These are phyloP conservation scores for Camelina neglecta DNA, from an alignment of 345 rosid genomes.

Conservation along the genomic window DNA sequence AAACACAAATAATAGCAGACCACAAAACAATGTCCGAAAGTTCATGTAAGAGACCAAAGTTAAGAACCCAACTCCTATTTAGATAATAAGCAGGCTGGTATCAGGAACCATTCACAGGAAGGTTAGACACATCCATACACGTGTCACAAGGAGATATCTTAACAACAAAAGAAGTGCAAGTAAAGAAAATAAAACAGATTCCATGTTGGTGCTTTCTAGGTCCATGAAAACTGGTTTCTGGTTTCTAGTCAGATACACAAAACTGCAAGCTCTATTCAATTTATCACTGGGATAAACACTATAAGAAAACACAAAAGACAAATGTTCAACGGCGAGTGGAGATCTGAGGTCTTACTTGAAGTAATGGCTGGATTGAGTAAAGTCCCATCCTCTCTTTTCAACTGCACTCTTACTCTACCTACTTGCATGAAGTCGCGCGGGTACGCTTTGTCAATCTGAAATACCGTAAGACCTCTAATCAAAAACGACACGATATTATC, in stretches of 20 bases:
- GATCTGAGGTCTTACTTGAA: constrained; percentile 60
- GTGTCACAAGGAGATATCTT: background rate
- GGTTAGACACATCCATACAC: constrained; percentile 4
- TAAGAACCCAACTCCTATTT: background rate
- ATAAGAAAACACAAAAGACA: background rate
- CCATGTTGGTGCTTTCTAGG: background rate
- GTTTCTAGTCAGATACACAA: background rate
- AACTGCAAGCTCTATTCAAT: background rate
- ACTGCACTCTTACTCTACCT: constrained; percentile 84
- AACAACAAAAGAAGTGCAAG: background rate
- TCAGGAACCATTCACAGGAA: background rate
- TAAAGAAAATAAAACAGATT: background rate
- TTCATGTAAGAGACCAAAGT: background rate
- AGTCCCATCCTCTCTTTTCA: constrained; percentile 87
- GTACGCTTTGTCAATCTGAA: constrained; percentile 84
- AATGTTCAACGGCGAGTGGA: background rate
- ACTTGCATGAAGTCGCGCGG: constrained; percentile 95
- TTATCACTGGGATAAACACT: background rate
- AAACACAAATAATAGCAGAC: no score
- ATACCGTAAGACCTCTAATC: background rate
- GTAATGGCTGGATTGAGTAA: constrained; percentile 74
- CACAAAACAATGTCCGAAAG: background rate
- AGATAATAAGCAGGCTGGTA: background rate
- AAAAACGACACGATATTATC: background rate
- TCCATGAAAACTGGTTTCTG: background rate